These are phyloP conservation scores for Aspergillus sp. DNA, from an alignment of 2,329 filamentous ascomycete species.

Conservation along the genomic window DNA sequence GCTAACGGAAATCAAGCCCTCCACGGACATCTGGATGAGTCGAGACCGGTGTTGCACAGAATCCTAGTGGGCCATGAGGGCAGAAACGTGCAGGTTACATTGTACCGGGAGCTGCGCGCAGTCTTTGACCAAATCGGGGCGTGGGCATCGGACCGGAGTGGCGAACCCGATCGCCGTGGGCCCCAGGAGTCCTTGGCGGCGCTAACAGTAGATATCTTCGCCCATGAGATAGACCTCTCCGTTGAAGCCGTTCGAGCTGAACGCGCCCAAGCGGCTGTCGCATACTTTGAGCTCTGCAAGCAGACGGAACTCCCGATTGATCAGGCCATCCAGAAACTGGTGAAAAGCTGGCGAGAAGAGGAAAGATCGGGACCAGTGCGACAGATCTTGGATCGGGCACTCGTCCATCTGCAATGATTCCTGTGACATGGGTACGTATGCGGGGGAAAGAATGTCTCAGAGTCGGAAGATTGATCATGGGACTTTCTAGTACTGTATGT, in stretches of 20 bases:
- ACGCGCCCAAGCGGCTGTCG: slow-evolving; percentile 39
- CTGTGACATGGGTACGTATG: slow-evolving; percentile 6
- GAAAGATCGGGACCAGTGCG: slow-evolving; percentile 45
- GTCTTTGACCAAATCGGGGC: slow-evolving; percentile 35
- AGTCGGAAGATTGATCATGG: slow-evolving; percentile 2
- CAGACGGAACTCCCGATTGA: slow-evolving; percentile 22
- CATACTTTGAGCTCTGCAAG: slow-evolving; percentile 33
- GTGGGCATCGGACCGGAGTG: slow-evolving; percentile 21
- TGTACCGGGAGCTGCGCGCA: slow-evolving; percentile 38
- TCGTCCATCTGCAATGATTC: slow-evolving; percentile 17
- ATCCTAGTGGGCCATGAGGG: slow-evolving; percentile 33
- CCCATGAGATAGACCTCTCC: slow-evolving; percentile 35
- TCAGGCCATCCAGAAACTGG: slow-evolving; percentile 22
- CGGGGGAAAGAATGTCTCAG: slow-evolving; percentile 3
- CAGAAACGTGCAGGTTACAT: slow-evolving; percentile 36
- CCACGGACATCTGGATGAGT: slow-evolving; percentile 32
- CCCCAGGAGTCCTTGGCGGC: slow-evolving; percentile 29
- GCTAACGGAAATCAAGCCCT: slow-evolving; percentile 34
- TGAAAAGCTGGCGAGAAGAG: slow-evolving; percentile 38
- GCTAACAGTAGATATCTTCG: slow-evolving; percentile 34
- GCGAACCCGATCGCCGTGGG: slow-evolving; percentile 23
- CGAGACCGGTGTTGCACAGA: slow-evolving; percentile 32
- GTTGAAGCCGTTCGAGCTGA: slow-evolving; percentile 40
- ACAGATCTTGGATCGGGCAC: slow-evolving; percentile 35
- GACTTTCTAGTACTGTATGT: neutral